These are phyloP conservation scores for Periconia sp. DNA, from an alignment of 2,329 filamentous ascomycete species.

Conservation along the genomic window DNA sequence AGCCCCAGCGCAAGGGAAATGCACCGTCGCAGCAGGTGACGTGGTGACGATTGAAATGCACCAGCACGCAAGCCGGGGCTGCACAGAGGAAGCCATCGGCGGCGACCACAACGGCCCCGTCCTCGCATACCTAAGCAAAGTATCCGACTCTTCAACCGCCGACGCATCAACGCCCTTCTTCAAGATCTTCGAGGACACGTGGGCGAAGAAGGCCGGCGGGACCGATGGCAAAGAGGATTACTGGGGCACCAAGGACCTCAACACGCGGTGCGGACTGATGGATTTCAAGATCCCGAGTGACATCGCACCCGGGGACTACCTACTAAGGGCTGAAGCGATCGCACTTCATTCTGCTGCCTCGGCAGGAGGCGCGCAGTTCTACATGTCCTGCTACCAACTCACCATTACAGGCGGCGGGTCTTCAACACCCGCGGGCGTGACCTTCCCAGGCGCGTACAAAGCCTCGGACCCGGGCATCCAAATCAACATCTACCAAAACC, in stretches of 20 bases:
- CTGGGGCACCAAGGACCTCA: slow-evolving; percentile 54
- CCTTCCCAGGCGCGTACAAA: slow-evolving; percentile 60
- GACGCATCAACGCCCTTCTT: slow-evolving; percentile 56
- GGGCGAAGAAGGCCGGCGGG: slow-evolving; percentile 49
- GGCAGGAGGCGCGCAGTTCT: slow-evolving; percentile 49
- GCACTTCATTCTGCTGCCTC: slow-evolving; percentile 58
- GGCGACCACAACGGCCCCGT: slow-evolving; percentile 51
- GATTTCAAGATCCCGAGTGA: slow-evolving; percentile 55
- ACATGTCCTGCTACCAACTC: slow-evolving; percentile 59
- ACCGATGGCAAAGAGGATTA: slow-evolving; percentile 46
- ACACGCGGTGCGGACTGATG: slow-evolving; percentile 52
- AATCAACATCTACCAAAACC: slow-evolving; percentile 58
- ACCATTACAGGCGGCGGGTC: slow-evolving; percentile 59
- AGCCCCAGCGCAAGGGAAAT: slow-evolving; percentile 42
- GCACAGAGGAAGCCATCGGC: slow-evolving; percentile 43
- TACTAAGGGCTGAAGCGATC: slow-evolving; percentile 60
- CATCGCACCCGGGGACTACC: slow-evolving; percentile 59
- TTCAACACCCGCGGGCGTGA: slow-evolving; percentile 48
- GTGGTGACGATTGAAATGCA: slow-evolving; percentile 42
- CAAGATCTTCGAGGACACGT: slow-evolving; percentile 59
- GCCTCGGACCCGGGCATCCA: slow-evolving; percentile 60
- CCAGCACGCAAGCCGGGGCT: slow-evolving; percentile 58
- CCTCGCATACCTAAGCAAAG: slow-evolving; percentile 53
- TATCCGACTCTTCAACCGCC: slow-evolving; percentile 52
- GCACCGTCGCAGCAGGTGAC: slow-evolving; percentile 51